A percentile compares a stretch with the other conserved stretches of the same genome.
Conservation (phyloP, 1,139 yeast species). For the Candida glucosophila region DNA sequence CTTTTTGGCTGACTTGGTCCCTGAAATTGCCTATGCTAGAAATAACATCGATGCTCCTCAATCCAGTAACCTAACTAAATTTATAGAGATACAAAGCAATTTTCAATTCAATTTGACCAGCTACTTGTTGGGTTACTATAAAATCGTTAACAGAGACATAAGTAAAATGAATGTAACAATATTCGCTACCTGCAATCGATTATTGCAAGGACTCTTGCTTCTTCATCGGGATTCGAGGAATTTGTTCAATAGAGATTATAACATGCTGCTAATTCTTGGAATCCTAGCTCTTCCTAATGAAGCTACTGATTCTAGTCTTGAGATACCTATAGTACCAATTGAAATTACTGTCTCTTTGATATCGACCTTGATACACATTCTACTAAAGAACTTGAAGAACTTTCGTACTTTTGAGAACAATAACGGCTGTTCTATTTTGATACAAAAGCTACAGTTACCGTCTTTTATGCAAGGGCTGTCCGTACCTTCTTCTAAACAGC, state of each 20-base stretch:
- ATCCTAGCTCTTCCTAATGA: conserved; percentile 11
- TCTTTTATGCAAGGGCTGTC: conserved; percentile 4
- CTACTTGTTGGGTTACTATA: conserved; percentile 22
- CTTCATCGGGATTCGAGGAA: conserved; percentile 51
- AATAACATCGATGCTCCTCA: conserved; percentile 8
- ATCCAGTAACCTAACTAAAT: conserved; percentile 21
- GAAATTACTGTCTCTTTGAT: conserved; percentile 36
- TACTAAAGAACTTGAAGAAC: conserved; percentile 49
- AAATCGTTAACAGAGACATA: conserved; percentile 7
- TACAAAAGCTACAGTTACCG: conserved; percentile 25
- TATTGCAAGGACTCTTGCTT: conserved; percentile 55
- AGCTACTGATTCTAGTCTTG: conserved; percentile 6
- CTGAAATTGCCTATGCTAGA: conserved; percentile 13
- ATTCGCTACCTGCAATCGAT: conserved; percentile 26
- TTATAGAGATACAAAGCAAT: conserved; percentile 41
- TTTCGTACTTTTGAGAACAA: conserved; percentile 53
- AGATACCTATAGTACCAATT: conserved; percentile 5
- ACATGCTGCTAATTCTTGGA: conserved; percentile 24
- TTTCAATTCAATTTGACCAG: conserved; percentile 41
- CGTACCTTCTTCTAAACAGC: conserved; percentile 13
- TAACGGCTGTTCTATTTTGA: conserved; percentile 50
- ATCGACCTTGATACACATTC: conserved; percentile 50
- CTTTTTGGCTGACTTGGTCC: conserved; percentile 14
- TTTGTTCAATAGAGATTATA: conserved; percentile 27
- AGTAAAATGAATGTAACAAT: conserved; percentile 4